Evolutionary conservation across 75 land plant genomes (phyloP).

Genomic region (Pinus taeda): DNA sequence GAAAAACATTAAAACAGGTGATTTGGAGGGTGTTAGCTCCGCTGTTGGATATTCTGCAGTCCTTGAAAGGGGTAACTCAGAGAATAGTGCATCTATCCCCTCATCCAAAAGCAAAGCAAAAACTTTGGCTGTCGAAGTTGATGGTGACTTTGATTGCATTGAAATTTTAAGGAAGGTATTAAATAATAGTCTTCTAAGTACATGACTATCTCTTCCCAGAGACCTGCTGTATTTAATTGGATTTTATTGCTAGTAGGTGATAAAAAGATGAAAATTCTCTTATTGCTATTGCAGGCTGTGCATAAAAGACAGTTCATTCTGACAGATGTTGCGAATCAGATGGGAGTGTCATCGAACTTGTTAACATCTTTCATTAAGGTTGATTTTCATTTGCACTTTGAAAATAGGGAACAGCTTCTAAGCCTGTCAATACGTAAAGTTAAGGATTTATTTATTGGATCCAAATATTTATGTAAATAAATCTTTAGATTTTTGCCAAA

Average conservation of each 20-base stretch:
- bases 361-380: conserved; percentile 9
- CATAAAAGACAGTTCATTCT: conserved; percentile 34
- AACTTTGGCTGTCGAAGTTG: neutral
- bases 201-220: neutral
- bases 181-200: neutral
- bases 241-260: neutral
- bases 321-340: conserved; percentile 35
- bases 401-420: neutral
- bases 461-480: neutral
- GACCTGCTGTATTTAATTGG: neutral
- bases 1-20: neutral
- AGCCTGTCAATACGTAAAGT: neutral
- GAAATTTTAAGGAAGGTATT: neutral
- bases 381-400: neutral
- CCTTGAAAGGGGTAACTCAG: neutral
- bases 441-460: neutral
- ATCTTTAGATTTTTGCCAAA: neutral
- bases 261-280: neutral
- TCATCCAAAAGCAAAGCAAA: neutral
- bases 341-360: conserved; percentile 34
- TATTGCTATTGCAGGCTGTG: conserved; percentile 33
- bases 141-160: neutral
- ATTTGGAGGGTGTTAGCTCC: neutral
- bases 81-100: neutral
- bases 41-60: neutral